Conservation (phyloP, 306 rosid genomes). For the Dryas alaskensis region DNA sequence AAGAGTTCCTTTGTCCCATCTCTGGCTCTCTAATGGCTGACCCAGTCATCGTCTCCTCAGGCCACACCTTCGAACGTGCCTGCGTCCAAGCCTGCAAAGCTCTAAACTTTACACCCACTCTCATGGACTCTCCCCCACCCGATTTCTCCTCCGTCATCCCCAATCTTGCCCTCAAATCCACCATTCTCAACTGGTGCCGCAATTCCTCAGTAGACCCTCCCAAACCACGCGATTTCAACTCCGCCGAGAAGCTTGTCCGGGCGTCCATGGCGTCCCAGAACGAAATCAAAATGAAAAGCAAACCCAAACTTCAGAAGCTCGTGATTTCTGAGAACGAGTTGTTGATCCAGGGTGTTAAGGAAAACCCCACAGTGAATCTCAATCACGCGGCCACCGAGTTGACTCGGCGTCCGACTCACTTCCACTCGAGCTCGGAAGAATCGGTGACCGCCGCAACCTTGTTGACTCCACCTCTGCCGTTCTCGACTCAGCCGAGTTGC, state of each 20-base stretch:
- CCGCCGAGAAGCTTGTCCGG: constrained; percentile 48
- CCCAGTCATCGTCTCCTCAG: constrained; percentile 87
- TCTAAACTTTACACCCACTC: constrained; percentile 48
- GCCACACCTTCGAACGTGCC: constrained; percentile 77
- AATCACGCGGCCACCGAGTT: constrained; percentile 46
- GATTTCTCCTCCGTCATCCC: constrained; percentile 76
- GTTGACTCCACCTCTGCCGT: constrained; percentile 47
- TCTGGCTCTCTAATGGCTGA: constrained; percentile 71
- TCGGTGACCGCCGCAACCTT: constrained; percentile 29
- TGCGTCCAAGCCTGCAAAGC: constrained; percentile 55
- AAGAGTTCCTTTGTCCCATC: constrained; percentile 79
- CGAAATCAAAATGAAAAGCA: background rate
- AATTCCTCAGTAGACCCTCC: constrained; percentile 34
- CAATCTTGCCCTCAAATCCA: constrained; percentile 73
- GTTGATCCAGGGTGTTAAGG: constrained; percentile 29
- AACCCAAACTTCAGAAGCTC: background rate
- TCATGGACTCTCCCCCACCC: constrained; percentile 55
- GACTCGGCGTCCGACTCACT: constrained; percentile 23
- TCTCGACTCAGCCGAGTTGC: constrained; percentile 53
- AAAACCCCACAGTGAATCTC: constrained; percentile 34
- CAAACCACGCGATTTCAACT: constrained; percentile 28
- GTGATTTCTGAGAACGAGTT: constrained; percentile 24
- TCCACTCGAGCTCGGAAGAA: constrained; percentile 55
- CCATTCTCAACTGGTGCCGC: constrained; percentile 71
- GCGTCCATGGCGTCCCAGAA: constrained; percentile 22